Percentiles rank a stretch among this genome's conserved stretches.
Conservation (phyloP, 768 basidiomycete species). For the Russula olivacea region DNA sequence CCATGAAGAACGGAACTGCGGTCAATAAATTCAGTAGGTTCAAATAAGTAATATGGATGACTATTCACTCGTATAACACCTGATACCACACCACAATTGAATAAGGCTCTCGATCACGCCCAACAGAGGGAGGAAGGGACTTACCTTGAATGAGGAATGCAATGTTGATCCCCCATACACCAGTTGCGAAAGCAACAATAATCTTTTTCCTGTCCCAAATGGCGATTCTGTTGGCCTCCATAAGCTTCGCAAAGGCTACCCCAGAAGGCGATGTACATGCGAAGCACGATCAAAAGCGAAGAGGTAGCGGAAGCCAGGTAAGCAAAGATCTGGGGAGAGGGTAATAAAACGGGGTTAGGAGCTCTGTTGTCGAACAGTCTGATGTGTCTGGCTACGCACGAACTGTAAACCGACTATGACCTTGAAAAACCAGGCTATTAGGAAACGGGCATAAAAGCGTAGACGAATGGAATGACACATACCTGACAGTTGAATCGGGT, state of each 20-base stretch:
- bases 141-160: background rate
- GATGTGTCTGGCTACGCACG: background rate
- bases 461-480: background rate
- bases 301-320: background rate
- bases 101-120: no score
- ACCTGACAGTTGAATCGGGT: constrained; percentile 11
- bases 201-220: background rate
- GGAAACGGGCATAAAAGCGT: background rate
- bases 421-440: background rate
- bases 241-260: background rate
- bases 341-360: background rate
- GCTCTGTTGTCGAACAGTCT: background rate
- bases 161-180: background rate
- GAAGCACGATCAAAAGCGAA: constrained; percentile 5
- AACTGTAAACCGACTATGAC: background rate
- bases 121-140: background rate
- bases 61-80: background rate
- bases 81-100: background rate
- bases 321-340: background rate
- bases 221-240: background rate
- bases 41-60: background rate
- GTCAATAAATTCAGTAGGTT: background rate
- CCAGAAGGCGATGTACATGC: background rate
- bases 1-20: background rate
- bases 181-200: background rate